These are phyloP conservation scores for Pascua sp. DNA, from an alignment of 1,284 basidiomycete species.

Conservation along the genomic window DNA sequence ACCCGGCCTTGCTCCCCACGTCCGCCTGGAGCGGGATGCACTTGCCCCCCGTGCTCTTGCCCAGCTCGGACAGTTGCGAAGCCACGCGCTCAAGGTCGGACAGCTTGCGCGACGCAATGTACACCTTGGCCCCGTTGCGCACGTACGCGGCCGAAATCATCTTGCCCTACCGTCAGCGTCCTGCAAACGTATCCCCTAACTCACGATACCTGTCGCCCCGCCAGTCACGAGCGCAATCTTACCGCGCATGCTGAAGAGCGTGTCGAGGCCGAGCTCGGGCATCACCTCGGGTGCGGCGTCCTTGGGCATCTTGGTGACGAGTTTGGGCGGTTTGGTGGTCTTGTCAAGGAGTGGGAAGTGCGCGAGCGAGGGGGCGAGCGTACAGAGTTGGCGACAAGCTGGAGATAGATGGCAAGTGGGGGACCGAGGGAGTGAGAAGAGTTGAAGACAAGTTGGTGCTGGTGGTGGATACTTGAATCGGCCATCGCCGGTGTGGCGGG, in stretches of 20 bases:
- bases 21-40: conserved; percentile 27
- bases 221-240: conserved; percentile 25
- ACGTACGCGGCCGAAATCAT: conserved; percentile 32
- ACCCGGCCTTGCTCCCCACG: conserved; percentile 25
- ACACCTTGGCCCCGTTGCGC: conserved; percentile 30
- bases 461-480: too few species aligned
- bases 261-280: conserved; percentile 18
- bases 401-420: too few species aligned
- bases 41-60: conserved; percentile 13
- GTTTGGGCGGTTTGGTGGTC: neutral
- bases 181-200: neutral
- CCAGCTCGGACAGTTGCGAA: conserved; percentile 10
- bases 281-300: conserved; percentile 23
- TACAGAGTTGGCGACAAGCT: too few species aligned
- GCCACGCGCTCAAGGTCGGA: conserved; percentile 21
- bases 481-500: too few species aligned
- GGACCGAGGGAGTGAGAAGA: too few species aligned
- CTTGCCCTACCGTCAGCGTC: neutral
- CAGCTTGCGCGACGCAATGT: conserved; percentile 28
- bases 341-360: too few species aligned
- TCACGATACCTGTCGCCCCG: conserved; percentile 17
- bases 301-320: conserved; percentile 17
- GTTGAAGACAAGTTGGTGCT: too few species aligned
- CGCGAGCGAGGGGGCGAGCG: too few species aligned
- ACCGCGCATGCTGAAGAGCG: conserved; percentile 19